Conservation (phyloP, 176 grass and related monocot species). For the Themeda triandra region DNA sequence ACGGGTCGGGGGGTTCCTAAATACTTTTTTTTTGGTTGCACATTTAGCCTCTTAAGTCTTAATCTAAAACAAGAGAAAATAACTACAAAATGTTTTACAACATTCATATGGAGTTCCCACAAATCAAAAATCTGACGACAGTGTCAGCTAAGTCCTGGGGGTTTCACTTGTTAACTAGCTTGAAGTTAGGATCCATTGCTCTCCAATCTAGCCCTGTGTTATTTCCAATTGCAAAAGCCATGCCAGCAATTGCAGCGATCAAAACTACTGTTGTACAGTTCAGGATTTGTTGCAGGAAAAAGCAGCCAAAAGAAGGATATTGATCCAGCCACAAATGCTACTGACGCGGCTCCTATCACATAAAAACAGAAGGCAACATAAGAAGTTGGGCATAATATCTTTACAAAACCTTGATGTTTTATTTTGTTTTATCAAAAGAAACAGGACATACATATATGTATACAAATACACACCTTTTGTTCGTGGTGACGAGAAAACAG, state of each 20-base stretch:
- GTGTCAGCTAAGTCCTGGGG: not conserved
- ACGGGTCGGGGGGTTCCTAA: too few species aligned
- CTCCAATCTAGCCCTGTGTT: constrained; percentile 19
- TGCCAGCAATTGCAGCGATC: constrained; percentile 80
- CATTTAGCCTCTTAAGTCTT: not conserved
- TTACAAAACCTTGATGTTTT: not conserved
- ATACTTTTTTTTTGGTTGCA: too few species aligned
- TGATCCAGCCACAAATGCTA: constrained; percentile 63
- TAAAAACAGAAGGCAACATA: constrained; percentile 8
- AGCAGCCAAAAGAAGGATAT: constrained; percentile 63
- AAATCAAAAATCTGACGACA: not conserved
- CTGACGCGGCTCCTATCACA: constrained; percentile 53
- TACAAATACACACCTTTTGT: constrained; percentile 50
- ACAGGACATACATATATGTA: not conserved
- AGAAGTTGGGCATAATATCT: constrained; percentile 4
- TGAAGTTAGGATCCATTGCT: not conserved
- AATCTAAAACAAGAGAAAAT: not conserved
- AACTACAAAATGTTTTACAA: not conserved
- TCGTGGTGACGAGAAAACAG: constrained; percentile 42
- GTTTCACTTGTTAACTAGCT: not conserved
- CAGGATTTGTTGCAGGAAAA: constrained; percentile 61
- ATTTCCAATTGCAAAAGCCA: constrained; percentile 64
- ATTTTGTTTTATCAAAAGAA: not conserved
- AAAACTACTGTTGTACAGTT: constrained; percentile 50
- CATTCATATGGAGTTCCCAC: not conserved